These are phyloP conservation scores for Darksidea phi DNA, from an alignment of 495 filamentous ascomycete species.

Conservation along the genomic window DNA sequence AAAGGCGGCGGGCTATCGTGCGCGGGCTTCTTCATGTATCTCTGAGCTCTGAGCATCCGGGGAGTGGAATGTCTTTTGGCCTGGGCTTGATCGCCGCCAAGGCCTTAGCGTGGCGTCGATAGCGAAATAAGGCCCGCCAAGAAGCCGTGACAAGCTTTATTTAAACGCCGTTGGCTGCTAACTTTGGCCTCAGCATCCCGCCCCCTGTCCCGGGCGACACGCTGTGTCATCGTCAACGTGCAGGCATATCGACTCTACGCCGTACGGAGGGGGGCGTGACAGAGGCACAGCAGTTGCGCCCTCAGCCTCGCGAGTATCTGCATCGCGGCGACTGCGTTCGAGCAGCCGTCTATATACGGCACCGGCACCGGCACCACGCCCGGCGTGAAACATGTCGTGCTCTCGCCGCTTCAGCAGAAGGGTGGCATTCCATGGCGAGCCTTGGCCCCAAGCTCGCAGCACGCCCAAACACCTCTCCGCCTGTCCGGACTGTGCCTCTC, in stretches of 20 bases:
- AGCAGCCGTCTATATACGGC: neutral
- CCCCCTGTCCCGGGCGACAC: neutral
- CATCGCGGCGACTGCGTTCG: no score
- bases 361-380: neutral
- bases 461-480: constrained; percentile 4
- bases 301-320: no score
- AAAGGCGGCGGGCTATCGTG: no score
- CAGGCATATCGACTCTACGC: neutral
- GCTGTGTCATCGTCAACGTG: neutral
- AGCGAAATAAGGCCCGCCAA: constrained; percentile 31
- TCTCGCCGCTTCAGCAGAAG: neutral
- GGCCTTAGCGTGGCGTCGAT: constrained; percentile 29
- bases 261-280: no score
- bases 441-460: constrained; percentile 18
- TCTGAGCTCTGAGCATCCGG: no score
- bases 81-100: constrained; percentile 20
- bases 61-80: no score
- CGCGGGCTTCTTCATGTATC: no score
- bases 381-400: constrained; percentile 2
- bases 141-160: constrained; percentile 34
- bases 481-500: constrained; percentile 4
- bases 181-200: constrained; percentile 13
- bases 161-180: constrained; percentile 33
- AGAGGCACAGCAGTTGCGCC: no score
- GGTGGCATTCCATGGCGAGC: constrained; percentile 10